Conservation (phyloP, 345 rosid species). For the Tarenaya hassleriana region DNA sequence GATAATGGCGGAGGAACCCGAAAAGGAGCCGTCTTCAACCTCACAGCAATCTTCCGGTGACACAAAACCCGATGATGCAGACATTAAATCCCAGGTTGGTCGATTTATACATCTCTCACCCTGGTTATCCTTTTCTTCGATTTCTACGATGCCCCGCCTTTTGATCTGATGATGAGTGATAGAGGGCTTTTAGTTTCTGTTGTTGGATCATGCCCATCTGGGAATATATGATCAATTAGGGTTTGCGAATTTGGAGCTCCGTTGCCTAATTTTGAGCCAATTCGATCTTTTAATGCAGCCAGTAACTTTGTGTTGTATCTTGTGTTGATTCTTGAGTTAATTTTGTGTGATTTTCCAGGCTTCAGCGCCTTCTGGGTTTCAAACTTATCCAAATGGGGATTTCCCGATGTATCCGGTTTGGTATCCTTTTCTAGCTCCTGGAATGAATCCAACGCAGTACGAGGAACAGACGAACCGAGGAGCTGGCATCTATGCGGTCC, state of each 20-base stretch:
- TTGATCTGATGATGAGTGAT: background rate
- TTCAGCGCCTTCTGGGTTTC: constrained; percentile 36
- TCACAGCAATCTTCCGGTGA: too few species aligned
- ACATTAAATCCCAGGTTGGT: constrained; percentile 4
- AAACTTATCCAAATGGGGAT: constrained; percentile 40
- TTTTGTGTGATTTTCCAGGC: constrained; percentile 27
- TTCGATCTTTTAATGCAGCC: background rate
- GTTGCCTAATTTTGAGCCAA: background rate
- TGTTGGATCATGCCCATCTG: background rate
- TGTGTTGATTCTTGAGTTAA: constrained; percentile 12
- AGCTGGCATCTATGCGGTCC: constrained; percentile 86
- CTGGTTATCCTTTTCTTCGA: background rate
- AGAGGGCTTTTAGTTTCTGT: background rate
- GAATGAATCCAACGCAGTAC: constrained; percentile 32
- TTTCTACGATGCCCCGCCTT: too few species aligned
- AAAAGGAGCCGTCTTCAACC: constrained; percentile 1
- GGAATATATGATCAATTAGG: background rate
- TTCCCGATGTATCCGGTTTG: constrained; percentile 52
- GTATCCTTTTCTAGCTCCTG: constrained; percentile 49
- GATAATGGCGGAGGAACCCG: constrained; percentile 8
- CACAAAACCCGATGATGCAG: background rate
- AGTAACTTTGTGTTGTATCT: background rate
- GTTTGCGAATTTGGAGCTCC: background rate
- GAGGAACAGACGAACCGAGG: constrained; percentile 66
- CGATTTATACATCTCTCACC: background rate